These are phyloP conservation scores for Salvia rosmarinus DNA, from an alignment of 257 asterid species.

Conservation along the genomic window DNA sequence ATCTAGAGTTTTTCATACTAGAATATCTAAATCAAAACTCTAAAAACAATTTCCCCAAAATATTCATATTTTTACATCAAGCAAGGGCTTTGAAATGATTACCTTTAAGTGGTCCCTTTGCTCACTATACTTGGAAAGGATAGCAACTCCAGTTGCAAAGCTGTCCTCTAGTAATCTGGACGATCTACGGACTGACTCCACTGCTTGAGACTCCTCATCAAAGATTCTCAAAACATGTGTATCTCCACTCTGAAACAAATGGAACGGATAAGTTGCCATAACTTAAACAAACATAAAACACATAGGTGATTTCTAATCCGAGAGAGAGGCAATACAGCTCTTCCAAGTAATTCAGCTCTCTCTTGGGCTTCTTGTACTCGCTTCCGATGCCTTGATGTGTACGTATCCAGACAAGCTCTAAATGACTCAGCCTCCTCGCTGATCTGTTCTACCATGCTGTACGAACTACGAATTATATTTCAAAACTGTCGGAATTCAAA, in stretches of 20 bases:
- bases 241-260: slow-evolving; percentile 61
- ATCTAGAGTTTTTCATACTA: not conserved
- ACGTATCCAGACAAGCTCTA: slow-evolving; percentile 83
- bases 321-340: slow-evolving; percentile 60
- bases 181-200: slow-evolving; percentile 71
- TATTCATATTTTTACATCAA: not conserved
- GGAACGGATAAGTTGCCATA: slow-evolving; percentile 9
- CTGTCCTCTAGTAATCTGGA: slow-evolving; percentile 78
- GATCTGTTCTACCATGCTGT: slow-evolving; percentile 90
- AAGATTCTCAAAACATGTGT: slow-evolving; percentile 74
- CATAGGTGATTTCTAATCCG: slow-evolving; percentile 4
- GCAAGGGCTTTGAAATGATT: slow-evolving; percentile 20
- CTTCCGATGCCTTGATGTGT: slow-evolving; percentile 59
- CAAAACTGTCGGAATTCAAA: too few relatives aligned
- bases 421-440: slow-evolving; percentile 88
- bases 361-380: slow-evolving; percentile 77
- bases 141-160: slow-evolving; percentile 77
- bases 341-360: slow-evolving; percentile 86
- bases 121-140: slow-evolving; percentile 87
- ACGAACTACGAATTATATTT: too few relatives aligned
- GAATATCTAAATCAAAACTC: not conserved
- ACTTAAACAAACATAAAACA: slow-evolving; percentile 27
- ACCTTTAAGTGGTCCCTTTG: slow-evolving; percentile 96
- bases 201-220: slow-evolving; percentile 79
- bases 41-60: not conserved